Base-by-base conservation (phyloP, 352 stramenopile genomes). In the Thraustochytrium sp. region DNA sequence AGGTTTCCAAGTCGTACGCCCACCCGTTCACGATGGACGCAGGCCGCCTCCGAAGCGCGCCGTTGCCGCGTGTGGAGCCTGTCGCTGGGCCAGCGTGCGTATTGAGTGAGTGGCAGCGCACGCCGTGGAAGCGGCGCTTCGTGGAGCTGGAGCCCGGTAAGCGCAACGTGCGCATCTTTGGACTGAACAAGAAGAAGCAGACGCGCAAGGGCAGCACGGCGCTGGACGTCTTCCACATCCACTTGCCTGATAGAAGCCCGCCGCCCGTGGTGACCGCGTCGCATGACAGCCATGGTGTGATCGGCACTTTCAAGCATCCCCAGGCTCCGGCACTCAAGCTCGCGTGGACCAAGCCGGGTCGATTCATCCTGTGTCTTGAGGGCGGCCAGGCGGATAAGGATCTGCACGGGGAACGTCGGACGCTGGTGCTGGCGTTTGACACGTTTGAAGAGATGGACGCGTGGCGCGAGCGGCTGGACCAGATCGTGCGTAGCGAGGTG, bases 81-180 rank as follows among this genome's bases (percentile, higher is more conserved):
- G 21, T 72, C 37, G 26, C 48, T 18, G 42, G 9, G 21, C n/a
- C 76, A 8, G 68, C 44, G 13, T 80, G 48, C 34, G 40, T 55
- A n/a, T 9, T 80, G 23, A 34, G 31, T 26, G 38, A 75, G 8
- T 11, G n/a, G 23, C 31, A 46, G 34, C 23, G 53, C 8, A 75
- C 42, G 23, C 23, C 48, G 3, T 80, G 68, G 68, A 80, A 80
- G 68, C 68, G 68, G 3, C 68, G 68, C 23, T 80, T 75, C 68
- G 8, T 80, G 4, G 68, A 36, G n/a, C 68, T 80, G 5, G 40
- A 80, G 26, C 42, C 23, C 21, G 26, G 0, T 3, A 31, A 44
- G 44, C 48, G 68, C 8, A 72, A 42, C 18, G 53, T 80, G 23
- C 31, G 5, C 11, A 21, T 55, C 38, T 80, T 26, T 75, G 31